phyloP scores from a whole-genome alignment of 2,329 filamentous ascomycete genomes.

The Alternaria sp. region DNA sequence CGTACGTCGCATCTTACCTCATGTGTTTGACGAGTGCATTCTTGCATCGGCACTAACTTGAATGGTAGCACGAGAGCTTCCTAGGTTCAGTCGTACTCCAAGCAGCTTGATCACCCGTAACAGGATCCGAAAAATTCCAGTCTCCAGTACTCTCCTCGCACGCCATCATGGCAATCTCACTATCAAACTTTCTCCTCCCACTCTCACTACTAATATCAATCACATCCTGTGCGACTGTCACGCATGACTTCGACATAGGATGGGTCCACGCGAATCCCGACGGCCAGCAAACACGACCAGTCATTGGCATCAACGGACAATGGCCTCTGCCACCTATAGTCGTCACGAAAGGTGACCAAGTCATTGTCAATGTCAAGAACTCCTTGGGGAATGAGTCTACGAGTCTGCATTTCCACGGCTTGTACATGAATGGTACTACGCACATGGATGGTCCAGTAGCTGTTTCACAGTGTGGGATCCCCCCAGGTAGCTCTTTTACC shows the following conservation, averaged over 20 bases:
- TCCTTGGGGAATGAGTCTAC: conserved; percentile 70
- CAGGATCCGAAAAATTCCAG: conserved; percentile 17
- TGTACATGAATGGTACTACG: conserved; percentile 79
- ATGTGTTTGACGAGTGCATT: conserved; percentile 8
- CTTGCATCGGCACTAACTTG: conserved; percentile 10
- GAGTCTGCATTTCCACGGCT: conserved; percentile 78
- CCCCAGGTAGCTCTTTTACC: conserved; percentile 69
- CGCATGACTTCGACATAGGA: conserved; percentile 62
- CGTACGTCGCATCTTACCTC: conserved; percentile 3
- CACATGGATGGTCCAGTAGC: conserved; percentile 77
- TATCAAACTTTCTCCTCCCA: conserved; percentile 55
- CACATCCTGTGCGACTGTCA: conserved; percentile 49
- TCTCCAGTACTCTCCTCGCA: not conserved
- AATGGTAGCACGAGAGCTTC: conserved; percentile 2
- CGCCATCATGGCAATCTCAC: conserved; percentile 54
- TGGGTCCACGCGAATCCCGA: conserved; percentile 67
- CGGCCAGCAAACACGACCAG: conserved; percentile 58
- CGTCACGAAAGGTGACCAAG: conserved; percentile 75
- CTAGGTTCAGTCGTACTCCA: not conserved
- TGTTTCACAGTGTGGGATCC: conserved; percentile 67
- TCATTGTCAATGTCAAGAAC: conserved; percentile 76
- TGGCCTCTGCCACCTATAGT: conserved; percentile 79
- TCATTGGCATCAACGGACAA: conserved; percentile 76
- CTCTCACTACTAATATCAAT: conserved; percentile 37
- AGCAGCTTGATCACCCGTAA: conserved; percentile 3